Base-by-base conservation (phyloP, 371 early-diverging fungal genomes). In the Mortierella sp. region DNA sequence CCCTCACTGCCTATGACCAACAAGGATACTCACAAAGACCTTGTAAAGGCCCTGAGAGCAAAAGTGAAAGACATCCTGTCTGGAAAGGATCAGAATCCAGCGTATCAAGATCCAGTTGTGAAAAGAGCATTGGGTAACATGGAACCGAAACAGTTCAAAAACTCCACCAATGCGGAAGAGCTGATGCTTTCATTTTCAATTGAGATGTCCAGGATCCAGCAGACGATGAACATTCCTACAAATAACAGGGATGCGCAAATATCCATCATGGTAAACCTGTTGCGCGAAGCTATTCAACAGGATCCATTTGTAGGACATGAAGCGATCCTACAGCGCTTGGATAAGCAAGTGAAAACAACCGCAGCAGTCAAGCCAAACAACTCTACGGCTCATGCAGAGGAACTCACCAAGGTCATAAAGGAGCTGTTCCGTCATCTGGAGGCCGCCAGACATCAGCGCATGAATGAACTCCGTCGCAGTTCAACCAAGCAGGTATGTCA, bases 141-240 rank as follows among this genome's bases (percentile, higher is more conserved):
- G 78, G 78, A 77, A 22, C 62, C 69, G 25, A 76, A 76, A 50
- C 72, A 65, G 46, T 66, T 77, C 62, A 77, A 77, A 48, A 44
- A 56, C 0, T 66, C 71, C 5, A 70, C 70, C 13, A 77, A 77
- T 46, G 70, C 53, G 0, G 78, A 77, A 17, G 78, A 70, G 28
- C 40, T 77, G 31, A 50, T 70, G 44, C 17, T 77, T 4, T 51
- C 59, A 14, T 77, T 77, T 40, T 70, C 78, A 0, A 77, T 70
- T 10, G 78, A 77, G 24, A 77, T 77, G 78, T 60, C 69, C 17
- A 49, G 76, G 46, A 58, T 68, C 13, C 76, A 76, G 29, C 68
- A 68, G 46, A 48, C 69, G 1, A 60, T 54, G 61, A 56, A 57
- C 16, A 68, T 68, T 16, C 64, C 76, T 2, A 52, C 76, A 40